Evolutionary conservation across 805 yeast species (phyloP).

Genomic region (Kregervanrija fluxuum): DNA sequence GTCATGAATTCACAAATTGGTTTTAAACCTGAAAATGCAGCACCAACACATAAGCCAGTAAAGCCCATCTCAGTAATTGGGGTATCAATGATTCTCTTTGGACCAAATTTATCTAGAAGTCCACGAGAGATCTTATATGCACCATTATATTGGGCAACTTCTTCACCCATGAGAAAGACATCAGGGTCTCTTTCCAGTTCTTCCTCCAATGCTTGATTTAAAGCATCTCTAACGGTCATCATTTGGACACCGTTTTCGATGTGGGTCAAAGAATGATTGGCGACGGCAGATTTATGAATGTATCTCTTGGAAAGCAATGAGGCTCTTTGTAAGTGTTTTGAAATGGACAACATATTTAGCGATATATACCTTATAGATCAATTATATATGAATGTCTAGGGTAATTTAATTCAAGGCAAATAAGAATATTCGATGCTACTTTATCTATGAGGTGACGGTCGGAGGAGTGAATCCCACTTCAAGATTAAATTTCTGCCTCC

Average conservation of each 20-base stretch:
- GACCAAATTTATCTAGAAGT: slow-evolving; percentile 89
- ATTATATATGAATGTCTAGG: too few relatives aligned
- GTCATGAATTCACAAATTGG: slow-evolving; percentile 99
- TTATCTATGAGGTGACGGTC: too few relatives aligned
- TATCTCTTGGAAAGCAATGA: not conserved
- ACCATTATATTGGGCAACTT: slow-evolving; percentile 98
- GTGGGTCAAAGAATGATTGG: slow-evolving; percentile 8
- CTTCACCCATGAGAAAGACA: slow-evolving; percentile 97
- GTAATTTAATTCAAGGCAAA: too few relatives aligned
- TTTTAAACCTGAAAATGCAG: slow-evolving; percentile 92
- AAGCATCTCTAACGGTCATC: slow-evolving; percentile 95
- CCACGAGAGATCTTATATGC: slow-evolving; percentile 98
- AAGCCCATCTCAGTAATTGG: slow-evolving; percentile 99
- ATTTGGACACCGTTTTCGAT: slow-evolving; percentile 24
- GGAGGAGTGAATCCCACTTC: too few relatives aligned
- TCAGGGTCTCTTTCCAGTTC: slow-evolving; percentile 93
- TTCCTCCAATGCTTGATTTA: slow-evolving; percentile 92
- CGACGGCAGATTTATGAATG: slow-evolving; percentile 1
- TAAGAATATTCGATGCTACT: too few relatives aligned
- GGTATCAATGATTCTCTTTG: slow-evolving; percentile 87
- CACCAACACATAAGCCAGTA: slow-evolving; percentile 91
- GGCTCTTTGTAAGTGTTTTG: not conserved
- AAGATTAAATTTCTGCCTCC: not conserved
- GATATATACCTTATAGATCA: not conserved
- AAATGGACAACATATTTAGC: not conserved